Conservation (phyloP, 2,329 filamentous ascomycete species). For the Paracamarosporium sp. region DNA sequence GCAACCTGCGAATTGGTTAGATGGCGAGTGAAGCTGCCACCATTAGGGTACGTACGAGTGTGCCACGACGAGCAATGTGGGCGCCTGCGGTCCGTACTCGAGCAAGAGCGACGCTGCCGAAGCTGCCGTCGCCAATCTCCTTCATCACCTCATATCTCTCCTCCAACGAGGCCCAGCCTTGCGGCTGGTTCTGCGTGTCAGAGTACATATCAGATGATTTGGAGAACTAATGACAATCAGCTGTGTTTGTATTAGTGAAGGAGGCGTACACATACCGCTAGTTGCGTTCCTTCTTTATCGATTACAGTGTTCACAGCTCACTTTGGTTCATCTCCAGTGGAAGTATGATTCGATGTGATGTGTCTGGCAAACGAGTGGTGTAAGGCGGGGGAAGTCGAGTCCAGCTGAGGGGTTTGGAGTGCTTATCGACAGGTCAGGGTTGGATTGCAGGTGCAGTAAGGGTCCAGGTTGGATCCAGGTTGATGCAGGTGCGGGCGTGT, state of each 20-base stretch:
- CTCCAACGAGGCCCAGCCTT: conserved; percentile 75
- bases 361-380: conserved; percentile 21
- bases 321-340: conserved; percentile 43
- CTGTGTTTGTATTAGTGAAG: not conserved
- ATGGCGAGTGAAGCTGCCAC: not conserved
- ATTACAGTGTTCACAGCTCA: conserved; percentile 11
- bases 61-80: conserved; percentile 85
- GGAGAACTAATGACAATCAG: conserved; percentile 22
- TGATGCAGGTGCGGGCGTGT: conserved; percentile 46
- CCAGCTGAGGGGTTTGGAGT: conserved; percentile 34
- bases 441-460: conserved; percentile 46
- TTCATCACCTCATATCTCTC: conserved; percentile 97
- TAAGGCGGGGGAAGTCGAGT: conserved; percentile 27
- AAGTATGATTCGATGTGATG: conserved; percentile 17
- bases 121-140: conserved; percentile 98
- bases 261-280: conserved; percentile 24
- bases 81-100: conserved; percentile 90
- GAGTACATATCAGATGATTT: conserved; percentile 68
- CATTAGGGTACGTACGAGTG: conserved; percentile 72
- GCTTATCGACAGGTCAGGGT: conserved; percentile 44
- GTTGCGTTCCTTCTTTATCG: conserved; percentile 19
- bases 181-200: conserved; percentile 74
- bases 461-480: conserved; percentile 52
- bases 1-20: conserved; percentile 72
- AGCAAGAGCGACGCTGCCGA: conserved; percentile 92